Conservation (phyloP, 129 eudicot species). For the Glebionis coronaria region DNA sequence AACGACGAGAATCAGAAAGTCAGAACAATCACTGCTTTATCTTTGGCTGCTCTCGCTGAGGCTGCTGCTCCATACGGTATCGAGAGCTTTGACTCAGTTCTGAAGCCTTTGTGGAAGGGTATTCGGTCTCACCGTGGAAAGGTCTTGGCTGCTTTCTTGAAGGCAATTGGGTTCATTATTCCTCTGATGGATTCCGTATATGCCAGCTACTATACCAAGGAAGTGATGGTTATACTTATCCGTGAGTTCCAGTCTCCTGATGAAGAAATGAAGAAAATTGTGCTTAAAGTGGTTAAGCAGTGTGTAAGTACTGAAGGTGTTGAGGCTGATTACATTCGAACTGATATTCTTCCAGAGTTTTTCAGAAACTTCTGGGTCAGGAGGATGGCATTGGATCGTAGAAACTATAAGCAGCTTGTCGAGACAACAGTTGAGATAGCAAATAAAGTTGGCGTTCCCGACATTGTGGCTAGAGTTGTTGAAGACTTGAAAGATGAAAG, state of each 20-base stretch:
- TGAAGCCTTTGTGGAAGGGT: constrained; percentile 98
- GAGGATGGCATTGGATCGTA: constrained; percentile 95
- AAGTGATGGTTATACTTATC: constrained; percentile 83
- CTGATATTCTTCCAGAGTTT: constrained; percentile 87
- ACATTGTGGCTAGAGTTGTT: constrained; percentile 83
- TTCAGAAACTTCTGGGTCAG: constrained; percentile 94
- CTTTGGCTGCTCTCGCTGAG: constrained; percentile 97
- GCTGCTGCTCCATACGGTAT: constrained; percentile 96
- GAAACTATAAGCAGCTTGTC: constrained; percentile 91
- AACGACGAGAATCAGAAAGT: constrained; percentile 97
- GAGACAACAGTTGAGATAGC: constrained; percentile 98
- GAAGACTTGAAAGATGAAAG: constrained; percentile 96
- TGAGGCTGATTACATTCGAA: constrained; percentile 87
- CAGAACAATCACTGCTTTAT: constrained; percentile 81
- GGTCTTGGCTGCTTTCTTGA: constrained; percentile 92
- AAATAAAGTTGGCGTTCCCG: constrained; percentile 95
- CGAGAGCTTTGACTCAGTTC: constrained; percentile 90
- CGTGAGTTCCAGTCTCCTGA: constrained; percentile 98
- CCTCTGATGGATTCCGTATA: constrained; percentile 98
- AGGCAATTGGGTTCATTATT: constrained; percentile 95
- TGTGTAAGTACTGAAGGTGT: constrained; percentile 98
- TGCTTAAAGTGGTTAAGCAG: constrained; percentile 92
- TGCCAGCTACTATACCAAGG: constrained; percentile 95
- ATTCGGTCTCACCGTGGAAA: constrained; percentile 93
- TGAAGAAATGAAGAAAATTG: constrained; percentile 98